Evolutionary conservation across 352 stramenopile species (phyloP).

Genomic region (Phytophthora pinifolia): DNA sequence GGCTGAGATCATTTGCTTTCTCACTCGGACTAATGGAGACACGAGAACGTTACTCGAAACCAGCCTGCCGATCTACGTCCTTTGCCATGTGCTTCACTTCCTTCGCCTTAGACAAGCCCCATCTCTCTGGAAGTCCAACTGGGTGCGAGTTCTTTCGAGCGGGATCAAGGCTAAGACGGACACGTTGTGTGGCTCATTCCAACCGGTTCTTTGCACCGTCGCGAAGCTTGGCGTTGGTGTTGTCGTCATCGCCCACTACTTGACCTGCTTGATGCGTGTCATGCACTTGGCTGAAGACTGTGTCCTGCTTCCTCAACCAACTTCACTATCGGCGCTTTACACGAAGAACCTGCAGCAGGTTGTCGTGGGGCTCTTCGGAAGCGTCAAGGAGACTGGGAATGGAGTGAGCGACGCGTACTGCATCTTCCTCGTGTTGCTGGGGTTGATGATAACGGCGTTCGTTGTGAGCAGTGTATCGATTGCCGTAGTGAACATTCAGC

Average conservation of each 20-base stretch:
- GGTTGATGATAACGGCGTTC: neutral
- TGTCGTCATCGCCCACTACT: neutral
- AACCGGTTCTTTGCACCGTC: neutral
- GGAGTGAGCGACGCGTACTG: neutral
- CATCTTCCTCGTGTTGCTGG: neutral
- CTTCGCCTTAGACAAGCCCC: neutral
- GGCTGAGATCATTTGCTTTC: neutral
- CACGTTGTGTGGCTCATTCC: neutral
- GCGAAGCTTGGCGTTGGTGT: neutral
- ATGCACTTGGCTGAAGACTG: neutral
- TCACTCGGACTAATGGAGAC: neutral
- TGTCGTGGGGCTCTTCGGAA: neutral
- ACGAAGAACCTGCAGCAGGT: neutral
- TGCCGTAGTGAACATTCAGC: neutral
- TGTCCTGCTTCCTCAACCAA: neutral
- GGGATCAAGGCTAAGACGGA: neutral
- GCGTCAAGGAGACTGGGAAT: neutral
- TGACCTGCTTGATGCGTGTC: neutral
- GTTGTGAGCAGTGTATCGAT: neutral
- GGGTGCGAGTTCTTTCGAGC: neutral
- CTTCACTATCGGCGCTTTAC: neutral
- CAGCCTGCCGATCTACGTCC: neutral
- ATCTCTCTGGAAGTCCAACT: neutral
- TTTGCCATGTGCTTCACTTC: slow-evolving; percentile 4
- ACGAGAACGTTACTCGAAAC: neutral